Conservation (phyloP, 2,329 filamentous ascomycete genomes). For the Fusarium sp. region DNA sequence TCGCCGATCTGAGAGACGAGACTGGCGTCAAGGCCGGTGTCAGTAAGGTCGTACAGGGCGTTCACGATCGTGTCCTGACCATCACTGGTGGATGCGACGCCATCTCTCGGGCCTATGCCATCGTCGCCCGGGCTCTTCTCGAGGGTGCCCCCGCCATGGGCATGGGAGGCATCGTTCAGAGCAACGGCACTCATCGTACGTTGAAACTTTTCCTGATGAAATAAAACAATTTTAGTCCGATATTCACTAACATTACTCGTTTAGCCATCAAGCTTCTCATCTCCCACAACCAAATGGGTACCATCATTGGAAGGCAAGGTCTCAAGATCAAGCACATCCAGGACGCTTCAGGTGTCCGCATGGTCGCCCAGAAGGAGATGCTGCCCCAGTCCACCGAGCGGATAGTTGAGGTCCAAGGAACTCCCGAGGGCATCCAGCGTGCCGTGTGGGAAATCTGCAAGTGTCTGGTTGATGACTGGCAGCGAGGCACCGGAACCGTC, state of each 20-base stretch:
- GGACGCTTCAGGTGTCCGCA: slow-evolving; percentile 94
- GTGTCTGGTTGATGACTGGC: slow-evolving; percentile 97
- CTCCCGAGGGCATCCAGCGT: slow-evolving; percentile 93
- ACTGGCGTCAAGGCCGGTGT: slow-evolving; percentile 98
- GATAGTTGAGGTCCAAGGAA: slow-evolving; percentile 96
- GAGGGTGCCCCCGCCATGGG: slow-evolving; percentile 95
- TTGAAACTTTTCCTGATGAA: neutral
- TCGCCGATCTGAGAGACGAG: slow-evolving; percentile 95
- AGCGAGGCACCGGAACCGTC: slow-evolving; percentile 95
- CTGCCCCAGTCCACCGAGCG: slow-evolving; percentile 98
- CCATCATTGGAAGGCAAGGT: slow-evolving; percentile 95
- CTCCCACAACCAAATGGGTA: slow-evolving; percentile 99
- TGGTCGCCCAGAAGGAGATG: slow-evolving; percentile 99
- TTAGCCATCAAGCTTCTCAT: slow-evolving; percentile 96
- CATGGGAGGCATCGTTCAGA: slow-evolving; percentile 91
- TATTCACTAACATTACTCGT: slow-evolving; percentile 25
- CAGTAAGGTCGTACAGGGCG: slow-evolving; percentile 97
- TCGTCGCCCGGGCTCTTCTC: slow-evolving; percentile 90
- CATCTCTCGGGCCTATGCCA: slow-evolving; percentile 91
- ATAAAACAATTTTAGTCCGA: neutral
- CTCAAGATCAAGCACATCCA: slow-evolving; percentile 99
- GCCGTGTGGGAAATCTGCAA: slow-evolving; percentile 99
- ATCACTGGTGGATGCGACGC: slow-evolving; percentile 91
- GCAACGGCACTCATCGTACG: slow-evolving; percentile 92
- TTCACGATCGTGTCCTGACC: slow-evolving; percentile 96